phyloP scores from a whole-genome alignment of 305 asterid species.

The Plantago coronopus region DNA sequence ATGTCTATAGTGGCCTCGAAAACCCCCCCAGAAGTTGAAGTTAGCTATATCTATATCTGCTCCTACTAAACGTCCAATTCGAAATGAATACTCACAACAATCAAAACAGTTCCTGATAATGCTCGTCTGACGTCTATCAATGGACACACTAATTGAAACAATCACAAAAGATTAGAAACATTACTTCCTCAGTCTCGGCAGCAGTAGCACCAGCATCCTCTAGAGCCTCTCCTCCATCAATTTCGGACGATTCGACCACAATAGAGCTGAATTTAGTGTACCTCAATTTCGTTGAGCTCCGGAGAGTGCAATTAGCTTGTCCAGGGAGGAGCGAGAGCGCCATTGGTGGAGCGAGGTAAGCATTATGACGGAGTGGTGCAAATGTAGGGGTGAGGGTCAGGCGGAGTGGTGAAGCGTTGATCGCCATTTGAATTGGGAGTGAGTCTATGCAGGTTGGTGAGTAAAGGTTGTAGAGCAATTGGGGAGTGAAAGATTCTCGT shows the following conservation, averaged over 20 bases:
- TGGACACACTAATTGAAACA: neutral
- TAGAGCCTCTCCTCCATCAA: conserved; percentile 24
- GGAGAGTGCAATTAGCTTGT: conserved; percentile 18
- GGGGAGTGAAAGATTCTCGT: too few species aligned
- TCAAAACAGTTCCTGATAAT: too few species aligned
- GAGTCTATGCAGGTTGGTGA: conserved; percentile 5
- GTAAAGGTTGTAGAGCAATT: neutral
- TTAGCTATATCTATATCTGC: too few species aligned
- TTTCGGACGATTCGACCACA: conserved; percentile 26
- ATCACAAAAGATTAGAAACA: neutral
- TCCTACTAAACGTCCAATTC: too few species aligned
- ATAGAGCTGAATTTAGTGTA: conserved; percentile 23
- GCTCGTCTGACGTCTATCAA: too few species aligned
- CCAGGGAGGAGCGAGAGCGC: conserved; percentile 20
- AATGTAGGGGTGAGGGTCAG: conserved; percentile 22
- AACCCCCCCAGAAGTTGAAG: too few species aligned
- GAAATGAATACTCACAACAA: too few species aligned
- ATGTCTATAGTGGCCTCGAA: too few species aligned
- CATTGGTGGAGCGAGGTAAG: conserved; percentile 18
- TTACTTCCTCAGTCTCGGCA: conserved; percentile 20
- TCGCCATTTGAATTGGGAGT: conserved; percentile 29
- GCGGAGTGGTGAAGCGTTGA: conserved; percentile 23
- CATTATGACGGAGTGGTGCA: too few species aligned
- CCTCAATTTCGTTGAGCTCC: conserved; percentile 14
- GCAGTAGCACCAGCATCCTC: conserved; percentile 22